Evolutionary conservation across 2,329 filamentous ascomycete genomes (phyloP).

Genomic region (Raffaelea deltoideospora): DNA sequence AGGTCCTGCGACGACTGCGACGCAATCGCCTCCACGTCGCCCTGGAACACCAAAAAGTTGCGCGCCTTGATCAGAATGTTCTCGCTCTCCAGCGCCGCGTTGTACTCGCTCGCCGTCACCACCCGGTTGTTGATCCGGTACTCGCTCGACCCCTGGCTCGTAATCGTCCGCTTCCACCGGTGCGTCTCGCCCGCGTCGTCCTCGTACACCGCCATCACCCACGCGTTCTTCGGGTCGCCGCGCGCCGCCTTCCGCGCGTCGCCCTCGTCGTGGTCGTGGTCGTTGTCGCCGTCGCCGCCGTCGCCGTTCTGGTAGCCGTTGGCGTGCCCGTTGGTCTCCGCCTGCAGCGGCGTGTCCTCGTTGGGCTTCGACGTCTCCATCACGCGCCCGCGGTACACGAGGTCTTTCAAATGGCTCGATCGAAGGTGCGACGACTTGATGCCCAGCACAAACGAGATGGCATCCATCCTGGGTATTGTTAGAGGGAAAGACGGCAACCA

Average conservation of each 20-base stretch:
- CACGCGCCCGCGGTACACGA: constrained; percentile 90
- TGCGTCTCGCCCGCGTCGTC: constrained; percentile 93
- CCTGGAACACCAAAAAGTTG: constrained; percentile 97
- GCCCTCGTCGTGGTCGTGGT: constrained; percentile 42
- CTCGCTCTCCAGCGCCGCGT: constrained; percentile 77
- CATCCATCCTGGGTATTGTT: constrained; percentile 62
- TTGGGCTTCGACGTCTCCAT: constrained; percentile 87
- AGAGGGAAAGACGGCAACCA: no score
- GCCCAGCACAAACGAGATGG: constrained; percentile 95
- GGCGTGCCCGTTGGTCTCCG: constrained; percentile 42
- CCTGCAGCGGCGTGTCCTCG: constrained; percentile 55
- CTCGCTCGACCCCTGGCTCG: constrained; percentile 73
- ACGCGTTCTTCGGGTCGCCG: constrained; percentile 81
- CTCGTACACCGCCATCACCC: constrained; percentile 99
- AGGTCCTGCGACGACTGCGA: constrained; percentile 89
- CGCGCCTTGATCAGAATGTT: constrained; percentile 96
- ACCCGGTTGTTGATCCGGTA: constrained; percentile 91
- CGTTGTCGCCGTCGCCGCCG: constrained; percentile 33
- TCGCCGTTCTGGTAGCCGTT: constrained; percentile 48
- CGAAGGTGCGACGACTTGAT: constrained; percentile 98
- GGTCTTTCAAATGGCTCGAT: constrained; percentile 81
- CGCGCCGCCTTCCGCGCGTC: constrained; percentile 54
- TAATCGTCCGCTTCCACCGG: constrained; percentile 91
- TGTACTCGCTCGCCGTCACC: constrained; percentile 85
- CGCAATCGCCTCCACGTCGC: constrained; percentile 92